Percentiles rank a stretch among this genome's conserved stretches.
Evolutionary conservation across 306 rosid species (phyloP).

Genomic region (Crotalaria pallida): DNA sequence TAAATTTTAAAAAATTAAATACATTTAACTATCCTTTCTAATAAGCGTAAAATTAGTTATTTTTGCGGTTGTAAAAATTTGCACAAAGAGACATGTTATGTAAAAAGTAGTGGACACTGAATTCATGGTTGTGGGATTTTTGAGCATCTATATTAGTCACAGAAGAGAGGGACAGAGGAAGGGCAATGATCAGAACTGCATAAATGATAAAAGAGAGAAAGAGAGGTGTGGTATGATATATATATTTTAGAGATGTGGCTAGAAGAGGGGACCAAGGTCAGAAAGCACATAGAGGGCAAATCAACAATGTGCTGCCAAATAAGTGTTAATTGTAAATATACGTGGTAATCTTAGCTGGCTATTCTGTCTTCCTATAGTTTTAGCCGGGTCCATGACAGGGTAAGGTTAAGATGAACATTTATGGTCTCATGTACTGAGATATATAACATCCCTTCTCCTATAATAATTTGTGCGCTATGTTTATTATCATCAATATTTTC

Average conservation of each 20-base stretch:
- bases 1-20: no score
- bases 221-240: background rate
- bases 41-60: no score
- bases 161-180: constrained; percentile 13
- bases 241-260: background rate
- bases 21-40: no score
- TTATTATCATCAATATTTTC: no score
- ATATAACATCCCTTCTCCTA: no score
- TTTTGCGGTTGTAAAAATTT: background rate
- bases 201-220: constrained; percentile 1
- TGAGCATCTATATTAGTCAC: constrained; percentile 36
- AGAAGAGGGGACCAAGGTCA: constrained; percentile 42
- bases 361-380: constrained; percentile 23
- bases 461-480: no score
- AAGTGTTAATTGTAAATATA: constrained; percentile 22
- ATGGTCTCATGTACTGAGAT: no score
- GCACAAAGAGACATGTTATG: background rate
- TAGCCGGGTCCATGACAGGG: constrained; percentile 30
- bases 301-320: constrained; percentile 29
- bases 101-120: constrained; percentile 55
- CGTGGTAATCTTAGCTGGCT: constrained; percentile 52
- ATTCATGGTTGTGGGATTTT: constrained; percentile 40
- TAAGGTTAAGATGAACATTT: background rate
- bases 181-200: constrained; percentile 1
- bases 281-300: background rate